Conservation (phyloP, 805 yeast species). For the Clavispora vitiphila region DNA sequence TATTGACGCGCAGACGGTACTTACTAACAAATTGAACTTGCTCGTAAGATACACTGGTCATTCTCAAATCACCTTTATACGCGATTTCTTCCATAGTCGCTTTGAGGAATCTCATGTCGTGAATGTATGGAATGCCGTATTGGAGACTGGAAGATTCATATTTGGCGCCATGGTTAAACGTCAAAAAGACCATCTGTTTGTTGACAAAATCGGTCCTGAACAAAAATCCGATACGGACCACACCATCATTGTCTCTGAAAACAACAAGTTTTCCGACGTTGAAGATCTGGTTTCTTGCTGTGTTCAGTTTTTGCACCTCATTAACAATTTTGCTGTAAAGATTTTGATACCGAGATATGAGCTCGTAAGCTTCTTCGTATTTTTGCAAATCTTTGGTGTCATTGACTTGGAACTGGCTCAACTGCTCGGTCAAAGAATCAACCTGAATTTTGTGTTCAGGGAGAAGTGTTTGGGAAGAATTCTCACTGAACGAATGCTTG, state of each 20-base stretch:
- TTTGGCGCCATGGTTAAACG: conserved; percentile 40
- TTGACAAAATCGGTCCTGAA: conserved; percentile 36
- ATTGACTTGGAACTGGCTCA: conserved; percentile 33
- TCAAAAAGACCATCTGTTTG: conserved; percentile 33
- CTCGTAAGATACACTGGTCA: conserved; percentile 36
- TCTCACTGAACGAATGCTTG: conserved; percentile 90
- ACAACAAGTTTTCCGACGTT: conserved; percentile 54
- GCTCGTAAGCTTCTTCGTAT: conserved; percentile 41
- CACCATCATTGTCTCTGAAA: conserved; percentile 45
- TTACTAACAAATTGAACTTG: conserved; percentile 42
- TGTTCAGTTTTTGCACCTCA: conserved; percentile 44
- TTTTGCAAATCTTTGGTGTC: conserved; percentile 36
- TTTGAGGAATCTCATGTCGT: conserved; percentile 26
- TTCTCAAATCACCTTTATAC: conserved; percentile 28
- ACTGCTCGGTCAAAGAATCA: conserved; percentile 44
- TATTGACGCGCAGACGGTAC: conserved; percentile 28
- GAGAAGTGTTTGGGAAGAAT: conserved; percentile 73
- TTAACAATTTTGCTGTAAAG: conserved; percentile 42
- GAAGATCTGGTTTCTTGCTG: conserved; percentile 42
- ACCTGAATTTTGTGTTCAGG: conserved; percentile 81
- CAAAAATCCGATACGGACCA: conserved; percentile 49
- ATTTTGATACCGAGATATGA: conserved; percentile 42
- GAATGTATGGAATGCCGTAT: conserved; percentile 34
- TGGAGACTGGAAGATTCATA: conserved; percentile 20
- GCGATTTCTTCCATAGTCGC: conserved; percentile 32